Evolutionary conservation across 176 grass and related monocot species (phyloP).

Genomic region (Avena atlantica): DNA sequence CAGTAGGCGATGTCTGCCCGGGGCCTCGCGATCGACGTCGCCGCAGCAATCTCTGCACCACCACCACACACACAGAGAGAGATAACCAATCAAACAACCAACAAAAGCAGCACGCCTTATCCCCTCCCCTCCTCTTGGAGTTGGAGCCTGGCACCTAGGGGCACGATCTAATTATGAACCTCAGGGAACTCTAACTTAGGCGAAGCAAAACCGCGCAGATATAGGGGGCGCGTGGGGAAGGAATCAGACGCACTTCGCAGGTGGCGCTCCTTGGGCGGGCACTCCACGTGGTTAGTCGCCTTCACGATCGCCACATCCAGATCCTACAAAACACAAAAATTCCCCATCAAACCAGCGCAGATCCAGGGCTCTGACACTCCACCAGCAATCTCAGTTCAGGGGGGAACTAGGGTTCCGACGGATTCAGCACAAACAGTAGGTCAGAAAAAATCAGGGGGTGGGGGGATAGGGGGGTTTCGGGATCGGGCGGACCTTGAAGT

Average conservation of each 20-base stretch:
- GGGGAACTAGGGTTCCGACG: slow-evolving; percentile 32
- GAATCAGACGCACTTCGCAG: slow-evolving; percentile 81
- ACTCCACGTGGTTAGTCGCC: slow-evolving; percentile 93
- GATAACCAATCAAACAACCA: slow-evolving; percentile 26
- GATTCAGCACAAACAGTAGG: slow-evolving; percentile 6
- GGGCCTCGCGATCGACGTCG: slow-evolving; percentile 86
- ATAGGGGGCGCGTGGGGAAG: slow-evolving; percentile 15
- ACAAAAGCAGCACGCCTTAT: not conserved
- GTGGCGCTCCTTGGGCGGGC: slow-evolving; percentile 93
- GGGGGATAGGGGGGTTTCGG: not conserved
- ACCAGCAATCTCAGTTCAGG: not conserved
- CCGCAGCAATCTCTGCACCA: slow-evolving; percentile 79
- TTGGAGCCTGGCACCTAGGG: not conserved
- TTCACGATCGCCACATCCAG: slow-evolving; percentile 99
- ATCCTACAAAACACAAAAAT: slow-evolving; percentile 67
- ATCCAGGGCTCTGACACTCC: slow-evolving; percentile 20
- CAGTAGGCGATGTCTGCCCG: slow-evolving; percentile 93
- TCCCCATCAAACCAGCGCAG: slow-evolving; percentile 47
- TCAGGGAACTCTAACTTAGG: slow-evolving; percentile 45
- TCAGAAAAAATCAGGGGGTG: not conserved
- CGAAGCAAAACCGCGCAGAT: slow-evolving; percentile 15
- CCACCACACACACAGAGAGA: slow-evolving; percentile 7
- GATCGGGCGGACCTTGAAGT: slow-evolving; percentile 79
- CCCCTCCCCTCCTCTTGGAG: not conserved
- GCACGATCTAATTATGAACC: slow-evolving; percentile 51